Base-by-base conservation (phyloP, 2,329 filamentous ascomycete genomes). In the Trichoderma afroharzianum region DNA sequence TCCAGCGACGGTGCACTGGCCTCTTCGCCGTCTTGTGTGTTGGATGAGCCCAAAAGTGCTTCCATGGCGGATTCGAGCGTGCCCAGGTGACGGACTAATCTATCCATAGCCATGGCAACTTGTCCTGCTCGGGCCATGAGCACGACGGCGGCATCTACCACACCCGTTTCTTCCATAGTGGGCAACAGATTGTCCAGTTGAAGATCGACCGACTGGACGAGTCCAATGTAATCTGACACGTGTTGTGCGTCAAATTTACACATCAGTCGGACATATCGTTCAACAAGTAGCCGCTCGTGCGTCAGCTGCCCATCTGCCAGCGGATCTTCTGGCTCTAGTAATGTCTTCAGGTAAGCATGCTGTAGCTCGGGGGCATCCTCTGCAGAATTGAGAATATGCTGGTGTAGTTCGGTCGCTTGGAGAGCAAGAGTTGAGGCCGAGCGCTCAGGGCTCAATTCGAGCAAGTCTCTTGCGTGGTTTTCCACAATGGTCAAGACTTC, bases 121-220 rank as follows among this genome's bases (percentile, higher is more conserved):
- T 96, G 90, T 0, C 97, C 96, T 78, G 98, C 94, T 72, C 93
- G 89, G 50, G 94, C 93, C 87, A 99, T 92, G 11, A 99, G 85
- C 2, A 97, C 90, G 7, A 99, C 93, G 1, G 94, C 95, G 5
- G 95, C 97, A 82, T 99, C 96, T 59, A 99, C 90, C 6, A 96
- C 93, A 1, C 95, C 95, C 55, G 91, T 94, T 73, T 92, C 89
- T 80, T 99, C 97, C 86, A 99, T 94, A 0, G 91, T 91, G 4
- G 95, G 94, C 8, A 99, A 85, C 1, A 99, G 86, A 67, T 90
- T 88, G 14, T 96, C 93, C 0, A 99, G 86, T 28, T 90, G 88
- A 32, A 99, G 83, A 78, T 98, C 91, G 12, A 92, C 90, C 3
- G 91, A 90, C 75, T 94, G 92, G 3, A 97, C 85, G 1, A 88